Conservation (phyloP, 192 early-diverging fungal species). For the Coemansia sp. region DNA sequence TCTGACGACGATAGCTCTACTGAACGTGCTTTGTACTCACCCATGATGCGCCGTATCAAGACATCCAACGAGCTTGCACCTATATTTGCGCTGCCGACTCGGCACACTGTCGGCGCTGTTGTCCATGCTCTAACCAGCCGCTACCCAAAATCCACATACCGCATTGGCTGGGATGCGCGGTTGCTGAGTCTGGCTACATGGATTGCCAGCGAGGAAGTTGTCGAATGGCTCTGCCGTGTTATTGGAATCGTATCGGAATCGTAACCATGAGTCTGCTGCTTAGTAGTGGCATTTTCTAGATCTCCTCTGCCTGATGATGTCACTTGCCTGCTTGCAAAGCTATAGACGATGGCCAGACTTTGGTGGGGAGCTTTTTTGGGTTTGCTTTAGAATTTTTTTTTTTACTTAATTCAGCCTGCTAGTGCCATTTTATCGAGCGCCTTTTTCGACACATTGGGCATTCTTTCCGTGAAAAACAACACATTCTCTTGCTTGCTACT, state of each 20-base stretch:
- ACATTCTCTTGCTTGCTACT: no score
- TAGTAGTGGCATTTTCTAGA: background rate
- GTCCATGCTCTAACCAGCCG: conserved; percentile 49
- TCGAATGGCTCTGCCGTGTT: conserved; percentile 53
- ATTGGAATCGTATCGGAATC: conserved; percentile 49
- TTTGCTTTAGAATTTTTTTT: no score
- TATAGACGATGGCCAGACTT: no score
- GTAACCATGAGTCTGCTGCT: conserved; percentile 8
- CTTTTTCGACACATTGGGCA: no score
- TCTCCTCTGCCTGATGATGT: background rate
- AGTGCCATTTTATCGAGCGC: no score
- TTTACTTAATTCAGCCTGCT: no score
- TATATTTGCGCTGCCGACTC: conserved; percentile 48
- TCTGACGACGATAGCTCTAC: background rate
- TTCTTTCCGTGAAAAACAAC: no score
- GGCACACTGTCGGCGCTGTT: conserved; percentile 45
- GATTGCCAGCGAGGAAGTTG: conserved; percentile 42
- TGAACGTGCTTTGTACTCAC: conserved; percentile 25
- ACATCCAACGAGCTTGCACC: conserved; percentile 45
- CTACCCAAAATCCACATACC: conserved; percentile 55
- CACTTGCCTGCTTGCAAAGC: background rate
- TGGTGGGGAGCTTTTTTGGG: no score
- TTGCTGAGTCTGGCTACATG: conserved; percentile 44
- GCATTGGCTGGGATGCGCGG: conserved; percentile 56
- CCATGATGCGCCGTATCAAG: conserved; percentile 51